Percentiles rank a stretch among this genome's conserved stretches.
Conservation (phyloP, 192 early-diverging fungal species). For the Backusella morwellensis region DNA sequence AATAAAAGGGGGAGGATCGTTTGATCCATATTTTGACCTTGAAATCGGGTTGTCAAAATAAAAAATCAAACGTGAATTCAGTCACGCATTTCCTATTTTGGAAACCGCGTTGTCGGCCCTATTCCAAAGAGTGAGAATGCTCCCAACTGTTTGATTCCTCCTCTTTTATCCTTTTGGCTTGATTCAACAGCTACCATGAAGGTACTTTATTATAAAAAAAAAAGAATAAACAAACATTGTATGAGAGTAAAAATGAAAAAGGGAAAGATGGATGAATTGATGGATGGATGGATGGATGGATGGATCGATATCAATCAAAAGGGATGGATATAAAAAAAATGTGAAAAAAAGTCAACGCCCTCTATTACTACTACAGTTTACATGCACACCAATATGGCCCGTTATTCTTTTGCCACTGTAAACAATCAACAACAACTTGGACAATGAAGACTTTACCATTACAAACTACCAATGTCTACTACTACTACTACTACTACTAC, state of each 20-base stretch:
- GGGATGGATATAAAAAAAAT: not conserved
- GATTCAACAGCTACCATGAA: slow-evolving; percentile 24
- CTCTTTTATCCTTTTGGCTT: slow-evolving; percentile 24
- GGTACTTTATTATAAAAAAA: not conserved
- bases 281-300: not conserved
- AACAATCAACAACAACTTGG: not conserved
- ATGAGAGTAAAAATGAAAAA: not conserved
- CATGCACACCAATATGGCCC: not conserved
- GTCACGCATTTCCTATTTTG: slow-evolving; percentile 1
- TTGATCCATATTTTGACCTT: too few relatives aligned
- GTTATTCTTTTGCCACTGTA: not conserved
- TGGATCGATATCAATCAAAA: not conserved
- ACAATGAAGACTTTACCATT: not conserved
- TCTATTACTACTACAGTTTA: not conserved
- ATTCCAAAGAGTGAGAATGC: not conserved
- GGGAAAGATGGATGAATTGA: slow-evolving; percentile 27
- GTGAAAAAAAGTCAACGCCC: not conserved
- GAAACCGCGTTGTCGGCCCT: not conserved
- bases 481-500: too few relatives aligned
- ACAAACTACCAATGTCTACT: not conserved
- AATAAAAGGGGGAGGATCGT: too few relatives aligned
- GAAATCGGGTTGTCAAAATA: not conserved
- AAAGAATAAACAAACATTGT: not conserved
- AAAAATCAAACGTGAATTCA: not conserved
- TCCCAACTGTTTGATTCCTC: slow-evolving; percentile 9